Evolutionary conservation across 2,329 filamentous ascomycete species (phyloP).

Genomic region (Zopfia rhizophila): DNA sequence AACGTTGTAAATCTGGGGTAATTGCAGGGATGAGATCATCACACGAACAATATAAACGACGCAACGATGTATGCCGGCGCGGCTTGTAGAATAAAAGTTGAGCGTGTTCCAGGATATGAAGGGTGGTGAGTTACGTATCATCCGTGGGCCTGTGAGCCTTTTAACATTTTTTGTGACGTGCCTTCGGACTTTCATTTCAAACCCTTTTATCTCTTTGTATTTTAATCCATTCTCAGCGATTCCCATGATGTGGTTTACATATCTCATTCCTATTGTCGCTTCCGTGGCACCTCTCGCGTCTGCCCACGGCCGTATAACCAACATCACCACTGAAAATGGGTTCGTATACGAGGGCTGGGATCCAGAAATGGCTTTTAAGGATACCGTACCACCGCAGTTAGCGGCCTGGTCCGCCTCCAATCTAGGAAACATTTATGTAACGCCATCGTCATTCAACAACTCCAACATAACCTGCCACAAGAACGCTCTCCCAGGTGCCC

Average conservation of each 20-base stretch:
- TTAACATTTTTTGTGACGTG: conserved; percentile 5
- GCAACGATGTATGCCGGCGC: no score
- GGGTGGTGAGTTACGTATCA: neutral
- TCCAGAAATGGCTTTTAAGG: conserved; percentile 21
- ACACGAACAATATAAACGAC: conserved; percentile 19
- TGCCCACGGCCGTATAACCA: conserved; percentile 38
- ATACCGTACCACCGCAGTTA: conserved; percentile 18
- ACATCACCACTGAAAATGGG: conserved; percentile 31
- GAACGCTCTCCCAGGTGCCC: neutral
- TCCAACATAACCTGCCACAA: conserved; percentile 29
- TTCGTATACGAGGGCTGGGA: conserved; percentile 36
- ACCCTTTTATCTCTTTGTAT: neutral
- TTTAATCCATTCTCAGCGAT: neutral
- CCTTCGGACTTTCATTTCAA: neutral
- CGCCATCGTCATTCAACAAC: conserved; percentile 36
- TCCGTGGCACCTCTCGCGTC: conserved; percentile 14
- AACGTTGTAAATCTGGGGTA: conserved; percentile 22
- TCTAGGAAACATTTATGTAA: conserved; percentile 50
- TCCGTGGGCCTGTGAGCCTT: neutral
- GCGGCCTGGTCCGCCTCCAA: conserved; percentile 46
- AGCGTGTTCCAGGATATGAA: conserved; percentile 7
- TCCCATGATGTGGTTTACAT: conserved; percentile 4
- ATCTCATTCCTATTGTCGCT: neutral
- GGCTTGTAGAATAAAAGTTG: conserved; percentile 6
- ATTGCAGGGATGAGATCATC: conserved; percentile 17